Evolutionary conservation across 352 stramenopile species (phyloP), one percentile per base, ranked within the genome.

Genomic region (Globisporangium heterothallicum): DNA sequence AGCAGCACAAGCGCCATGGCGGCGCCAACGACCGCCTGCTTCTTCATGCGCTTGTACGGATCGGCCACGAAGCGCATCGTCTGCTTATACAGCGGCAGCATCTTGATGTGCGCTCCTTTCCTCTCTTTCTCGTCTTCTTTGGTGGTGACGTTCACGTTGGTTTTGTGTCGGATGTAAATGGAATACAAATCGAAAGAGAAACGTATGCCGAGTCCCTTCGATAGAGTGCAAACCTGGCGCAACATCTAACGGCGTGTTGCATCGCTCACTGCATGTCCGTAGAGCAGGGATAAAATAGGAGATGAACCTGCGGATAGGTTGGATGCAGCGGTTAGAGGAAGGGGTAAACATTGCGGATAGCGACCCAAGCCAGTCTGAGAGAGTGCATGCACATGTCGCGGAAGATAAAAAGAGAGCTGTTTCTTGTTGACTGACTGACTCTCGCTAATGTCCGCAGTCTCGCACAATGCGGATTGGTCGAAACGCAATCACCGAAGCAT

Each of bases 51-150:
- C 45, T 54, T 57, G 53, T 87, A 87, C 41, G 81, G 81, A 13
- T 64, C 55, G 45, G 73, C 68, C 35, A 73, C 65, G 62, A 82
- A 78, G 61, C 68, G 81, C 76, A 87, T 64, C 29, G 68, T 70
- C 55, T 74, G 68, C 62, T 79, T 77, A 51, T 88, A 86, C 22
- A 86, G 68, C 57, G 75, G 77, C 61, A 88, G 55, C 68, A 70
- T 67, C 5, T 14, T 53, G 25, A 14, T 19, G 26, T 14, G 14
- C 32, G n/a, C n/a, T n/a, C n/a, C n/a, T n/a, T n/a, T n/a, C n/a
- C n/a, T n/a, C n/a, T n/a, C n/a, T n/a, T n/a, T n/a, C n/a, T n/a
- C n/a, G n/a, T n/a, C n/a, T n/a, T n/a, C n/a, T n/a, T n/a, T n/a
- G n/a, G n/a, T n/a, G n/a, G n/a, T n/a, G n/a, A n/a, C n/a, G n/a